These are phyloP conservation scores for Paecilomyces sp. DNA, from an alignment of 2,329 filamentous ascomycete genomes.

Conservation along the genomic window DNA sequence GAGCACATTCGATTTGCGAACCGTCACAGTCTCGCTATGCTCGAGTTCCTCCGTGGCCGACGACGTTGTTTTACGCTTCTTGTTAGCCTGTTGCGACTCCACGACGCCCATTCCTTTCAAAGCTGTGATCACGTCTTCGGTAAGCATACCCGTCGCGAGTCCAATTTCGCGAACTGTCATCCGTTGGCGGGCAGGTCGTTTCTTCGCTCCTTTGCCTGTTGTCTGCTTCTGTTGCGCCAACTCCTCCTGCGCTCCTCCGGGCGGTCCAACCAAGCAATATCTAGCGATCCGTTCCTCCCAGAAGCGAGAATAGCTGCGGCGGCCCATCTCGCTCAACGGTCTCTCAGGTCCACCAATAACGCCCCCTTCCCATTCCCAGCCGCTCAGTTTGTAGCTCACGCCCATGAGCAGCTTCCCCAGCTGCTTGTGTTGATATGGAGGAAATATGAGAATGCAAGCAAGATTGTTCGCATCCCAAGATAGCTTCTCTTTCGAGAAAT, in stretches of 20 bases:
- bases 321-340: slow-evolving; percentile 78
- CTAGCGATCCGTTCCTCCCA: slow-evolving; percentile 80
- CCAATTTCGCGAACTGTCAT: slow-evolving; percentile 67
- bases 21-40: slow-evolving; percentile 31
- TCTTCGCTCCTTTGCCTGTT: slow-evolving; percentile 32
- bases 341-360: slow-evolving; percentile 89
- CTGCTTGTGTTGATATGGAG: slow-evolving; percentile 88
- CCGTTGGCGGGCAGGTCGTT: slow-evolving; percentile 35
- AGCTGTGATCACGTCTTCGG: slow-evolving; percentile 73
- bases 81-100: slow-evolving; percentile 43
- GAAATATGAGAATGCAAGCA: slow-evolving; percentile 92
- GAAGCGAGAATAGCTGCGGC: slow-evolving; percentile 73
- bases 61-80: slow-evolving; percentile 44
- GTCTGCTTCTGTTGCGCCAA: slow-evolving; percentile 20
- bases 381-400: slow-evolving; percentile 84
- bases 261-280: slow-evolving; percentile 43
- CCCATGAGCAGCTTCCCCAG: slow-evolving; percentile 86
- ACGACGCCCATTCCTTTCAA: slow-evolving; percentile 74
- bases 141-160: slow-evolving; percentile 71
- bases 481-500: slow-evolving; percentile 98
- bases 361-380: slow-evolving; percentile 57
- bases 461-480: slow-evolving; percentile 99
- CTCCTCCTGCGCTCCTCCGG: slow-evolving; percentile 18
- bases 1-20: slow-evolving; percentile 54
- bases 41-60: slow-evolving; percentile 15